A percentile compares a stretch with the other conserved stretches of the same genome.
These are phyloP conservation scores for Talaromyces funiculosus DNA, from an alignment of 2,329 filamentous ascomycete species.

Conservation along the genomic window DNA sequence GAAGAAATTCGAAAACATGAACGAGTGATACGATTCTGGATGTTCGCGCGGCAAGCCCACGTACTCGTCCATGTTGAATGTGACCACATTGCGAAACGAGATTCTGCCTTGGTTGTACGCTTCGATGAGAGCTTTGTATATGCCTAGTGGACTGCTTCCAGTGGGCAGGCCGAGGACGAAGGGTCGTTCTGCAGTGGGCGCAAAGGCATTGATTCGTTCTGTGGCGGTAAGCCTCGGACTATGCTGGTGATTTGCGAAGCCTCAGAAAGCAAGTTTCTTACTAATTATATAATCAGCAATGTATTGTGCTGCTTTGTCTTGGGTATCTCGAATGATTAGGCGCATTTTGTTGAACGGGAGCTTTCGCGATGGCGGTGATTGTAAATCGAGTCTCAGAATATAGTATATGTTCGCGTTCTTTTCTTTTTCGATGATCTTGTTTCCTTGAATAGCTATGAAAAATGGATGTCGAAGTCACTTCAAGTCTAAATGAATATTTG, in stretches of 20 bases:
- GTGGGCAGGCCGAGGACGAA: slow-evolving; percentile 73
- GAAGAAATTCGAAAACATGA: slow-evolving; percentile 83
- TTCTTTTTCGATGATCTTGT: background rate
- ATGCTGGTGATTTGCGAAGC: background rate
- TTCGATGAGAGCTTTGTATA: slow-evolving; percentile 52
- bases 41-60: slow-evolving; percentile 71
- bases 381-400: background rate
- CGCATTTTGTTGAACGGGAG: slow-evolving; percentile 15
- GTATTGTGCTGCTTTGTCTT: slow-evolving; percentile 9
- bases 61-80: slow-evolving; percentile 84
- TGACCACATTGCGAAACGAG: slow-evolving; percentile 73
- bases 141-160: slow-evolving; percentile 44
- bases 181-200: slow-evolving; percentile 33
- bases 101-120: slow-evolving; percentile 59
- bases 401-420: background rate
- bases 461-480: background rate
- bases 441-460: background rate
- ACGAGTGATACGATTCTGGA: slow-evolving; percentile 71
- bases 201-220: slow-evolving; percentile 12
- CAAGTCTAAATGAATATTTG: background rate
- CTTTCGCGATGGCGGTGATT: background rate
- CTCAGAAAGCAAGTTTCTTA: background rate
- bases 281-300: slow-evolving; percentile 12
- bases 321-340: slow-evolving; percentile 5
- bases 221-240: background rate